These are phyloP conservation scores for Ustilago cynodontis DNA, from an alignment of 1,284 basidiomycete species.

Conservation along the genomic window DNA sequence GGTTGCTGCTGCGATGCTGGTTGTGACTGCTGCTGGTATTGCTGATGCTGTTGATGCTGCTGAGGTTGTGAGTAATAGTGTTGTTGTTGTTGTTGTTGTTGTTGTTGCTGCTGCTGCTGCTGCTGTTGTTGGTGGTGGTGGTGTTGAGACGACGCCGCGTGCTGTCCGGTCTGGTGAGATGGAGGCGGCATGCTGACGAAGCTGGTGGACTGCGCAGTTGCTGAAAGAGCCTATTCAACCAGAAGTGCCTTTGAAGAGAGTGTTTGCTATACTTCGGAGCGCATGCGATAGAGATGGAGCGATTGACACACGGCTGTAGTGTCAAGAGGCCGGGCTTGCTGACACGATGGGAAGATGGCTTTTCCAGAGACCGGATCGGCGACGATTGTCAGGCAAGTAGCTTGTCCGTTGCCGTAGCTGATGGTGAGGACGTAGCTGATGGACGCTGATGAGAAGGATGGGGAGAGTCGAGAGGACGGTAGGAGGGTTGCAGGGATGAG, in stretches of 20 bases:
- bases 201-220: background rate
- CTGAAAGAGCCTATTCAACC: background rate
- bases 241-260: background rate
- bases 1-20: slow-evolving; percentile 26
- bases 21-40: slow-evolving; percentile 11
- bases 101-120: slow-evolving; percentile 29
- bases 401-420: background rate
- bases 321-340: background rate
- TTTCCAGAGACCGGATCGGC: background rate
- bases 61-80: slow-evolving; percentile 12
- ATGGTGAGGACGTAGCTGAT: too few species aligned
- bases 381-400: background rate
- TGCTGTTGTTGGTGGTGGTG: slow-evolving; percentile 20
- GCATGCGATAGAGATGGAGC: background rate
- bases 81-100: slow-evolving; percentile 14
- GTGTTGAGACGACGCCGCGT: slow-evolving; percentile 19
- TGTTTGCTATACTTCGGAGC: background rate
- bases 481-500: background rate
- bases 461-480: background rate
- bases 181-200: slow-evolving; percentile 28
- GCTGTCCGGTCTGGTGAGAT: slow-evolving; percentile 23
- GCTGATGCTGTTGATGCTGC: slow-evolving; percentile 16
- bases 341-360: background rate
- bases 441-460: too few species aligned
- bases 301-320: background rate